Base-by-base conservation (phyloP, 345 rosid genomes). In the Syzygium aqueum region DNA sequence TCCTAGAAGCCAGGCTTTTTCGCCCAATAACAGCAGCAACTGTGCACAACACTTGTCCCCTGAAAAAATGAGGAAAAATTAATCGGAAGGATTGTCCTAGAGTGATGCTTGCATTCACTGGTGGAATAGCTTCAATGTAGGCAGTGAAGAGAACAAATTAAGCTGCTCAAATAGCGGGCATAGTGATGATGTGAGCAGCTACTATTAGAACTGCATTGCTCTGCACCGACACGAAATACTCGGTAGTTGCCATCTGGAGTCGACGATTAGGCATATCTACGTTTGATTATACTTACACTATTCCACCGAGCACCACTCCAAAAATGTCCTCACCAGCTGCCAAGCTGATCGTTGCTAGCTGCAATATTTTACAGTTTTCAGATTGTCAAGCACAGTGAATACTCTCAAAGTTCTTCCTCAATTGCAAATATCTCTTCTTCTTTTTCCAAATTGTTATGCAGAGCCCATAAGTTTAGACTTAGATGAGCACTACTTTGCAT, bases 281-380 rank as follows among this genome's bases (percentile, higher is more conserved):
- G 28, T 17, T 49, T 21, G 8, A 50, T 67, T 12, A n/a, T 25
- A 77, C 89, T 25, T 90, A 90, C 89, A 73, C 22, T 25, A 88
- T 88, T 86, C 91, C 88, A 40, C 89, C 89, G 33, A 90, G 91
- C 82, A 88, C 84, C 53, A 90, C 89, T 49, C 88, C 88, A 40
- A 90, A 28, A 22, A 87, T 85, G 87, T 86, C 77, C 86, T 86
- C 87, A 84, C 86, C 86, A 51, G 88, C 91, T 30, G 91, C 89
- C 85, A 86, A 85, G 40, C 91, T 88, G 77, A 90, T 85, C n/a
- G 88, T 90, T 22, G 88, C 88, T 40, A 88, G 33, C 88, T 89
- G 88, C 86, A 87, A 57, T 57, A 28, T 57, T 57, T 57, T 57
- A 57, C 65, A 25, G 65, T n/a, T 57, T 57, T 10, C 65, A 57